Evolutionary conservation across 2,329 filamentous ascomycete genomes (phyloP).

Genomic region (Aspergillus melleus): DNA sequence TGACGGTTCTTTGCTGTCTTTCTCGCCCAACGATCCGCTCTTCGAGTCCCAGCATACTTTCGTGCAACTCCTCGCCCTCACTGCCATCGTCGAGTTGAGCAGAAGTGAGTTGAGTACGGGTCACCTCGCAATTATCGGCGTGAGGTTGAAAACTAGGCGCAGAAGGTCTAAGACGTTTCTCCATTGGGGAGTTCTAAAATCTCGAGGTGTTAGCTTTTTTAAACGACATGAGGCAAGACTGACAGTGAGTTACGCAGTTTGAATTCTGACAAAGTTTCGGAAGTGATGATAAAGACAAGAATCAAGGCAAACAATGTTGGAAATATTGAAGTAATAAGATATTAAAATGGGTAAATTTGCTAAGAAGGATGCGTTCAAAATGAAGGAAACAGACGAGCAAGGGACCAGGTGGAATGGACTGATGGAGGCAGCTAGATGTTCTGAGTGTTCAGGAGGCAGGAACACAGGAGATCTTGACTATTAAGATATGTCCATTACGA

Average conservation of each 20-base stretch:
- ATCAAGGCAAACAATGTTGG: not conserved
- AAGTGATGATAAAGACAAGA: not conserved
- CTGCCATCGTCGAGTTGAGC: not conserved
- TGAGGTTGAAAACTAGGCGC: not conserved
- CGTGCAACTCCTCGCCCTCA: too few species aligned
- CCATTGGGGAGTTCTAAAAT: not conserved
- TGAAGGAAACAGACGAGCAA: not conserved
- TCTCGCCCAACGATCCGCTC: conserved; percentile 19
- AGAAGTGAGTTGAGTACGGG: not conserved
- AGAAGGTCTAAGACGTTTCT: not conserved
- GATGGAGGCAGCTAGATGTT: not conserved
- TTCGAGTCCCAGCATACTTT: conserved; percentile 1
- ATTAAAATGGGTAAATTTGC: not conserved
- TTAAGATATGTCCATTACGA: too few species aligned
- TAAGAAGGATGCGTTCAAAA: not conserved
- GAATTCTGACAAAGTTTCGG: not conserved
- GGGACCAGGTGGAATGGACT: too few species aligned
- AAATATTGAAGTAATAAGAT: not conserved
- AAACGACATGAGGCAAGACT: not conserved
- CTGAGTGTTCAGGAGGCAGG: not conserved
- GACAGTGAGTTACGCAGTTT: not conserved
- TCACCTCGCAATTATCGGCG: not conserved
- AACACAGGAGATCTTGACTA: not conserved
- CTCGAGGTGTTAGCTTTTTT: not conserved
- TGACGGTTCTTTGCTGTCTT: conserved; percentile 23